Base-by-base conservation (phyloP, 192 early-diverging fungal genomes). In the Coemansia sp. region DNA sequence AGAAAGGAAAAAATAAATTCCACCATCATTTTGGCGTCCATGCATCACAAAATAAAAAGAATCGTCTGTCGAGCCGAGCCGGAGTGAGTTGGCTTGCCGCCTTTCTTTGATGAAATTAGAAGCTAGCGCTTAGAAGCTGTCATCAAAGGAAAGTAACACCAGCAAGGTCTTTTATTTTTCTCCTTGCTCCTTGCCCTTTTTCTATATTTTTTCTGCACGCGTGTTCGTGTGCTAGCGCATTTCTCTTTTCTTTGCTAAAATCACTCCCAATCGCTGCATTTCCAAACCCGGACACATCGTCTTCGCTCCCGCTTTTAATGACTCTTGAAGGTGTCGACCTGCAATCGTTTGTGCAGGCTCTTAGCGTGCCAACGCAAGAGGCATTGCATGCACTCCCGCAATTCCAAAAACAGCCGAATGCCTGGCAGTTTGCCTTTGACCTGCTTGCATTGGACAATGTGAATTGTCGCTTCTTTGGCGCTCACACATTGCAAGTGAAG, bases 381-480 rank as follows among this genome's bases (percentile, higher is more conserved):
- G 79, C 79, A n/a, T 65, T 81, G 39, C 66, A 56, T 19, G 63
- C 64, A 43, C 71, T 81, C 47, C 66, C 73, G 43, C 70, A 74
- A 57, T 57, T 81, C 45, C 79, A 81, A 45, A 76, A 57, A 49
- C 70, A 71, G 74, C 55, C 70, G 5, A 65, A 49, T 41, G 79
- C 73, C 19, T 81, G 79, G 79, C 70, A 73, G 61, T 72, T 81
- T 68, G 79, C 79, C 19, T 76, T 81, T 41, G 71, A 72, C 41
- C 45, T 81, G 66, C 70, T 81, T 18, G 63, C 52, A 21, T 67
- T 69, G 18, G 62, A 43, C 46, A 76, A 70, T 41, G 65, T 52
- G 56, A 81, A 69, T 39, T 81, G 79, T 46, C 79, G 79, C 48
- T 81, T 81, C 57, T 81, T 67, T 67, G 79, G 79, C 6, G 79